Base-by-base conservation (phyloP, 1,284 basidiomycete genomes). In the Tilletia horrida region DNA sequence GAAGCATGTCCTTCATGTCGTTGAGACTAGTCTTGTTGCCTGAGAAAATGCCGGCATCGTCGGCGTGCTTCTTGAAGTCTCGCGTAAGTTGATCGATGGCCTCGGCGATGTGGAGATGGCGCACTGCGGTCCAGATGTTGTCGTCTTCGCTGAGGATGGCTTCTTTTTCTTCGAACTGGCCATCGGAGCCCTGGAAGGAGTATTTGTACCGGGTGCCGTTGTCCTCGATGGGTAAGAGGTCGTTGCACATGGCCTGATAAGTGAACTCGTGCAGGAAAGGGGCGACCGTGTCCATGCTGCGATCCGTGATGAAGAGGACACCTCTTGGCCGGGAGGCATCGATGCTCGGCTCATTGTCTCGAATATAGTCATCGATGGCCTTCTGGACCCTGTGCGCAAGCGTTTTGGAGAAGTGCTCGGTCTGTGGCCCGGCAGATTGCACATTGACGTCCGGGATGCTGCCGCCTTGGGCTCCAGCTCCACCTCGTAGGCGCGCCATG, bases 1-100 rank as follows among this genome's bases (percentile, higher is more conserved):
- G 96, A 52, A 99, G 86, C 95, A 98, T 97, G 79, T 98, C 95
- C 82, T 97, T 96, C 91, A 99, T 94, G 83, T 97, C 94, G 80
- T 93, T 94, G 67, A 99, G 84, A 76, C 88, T 94, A 62, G 90
- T 90, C 16, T 89, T 90, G 14, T 67, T 64, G n/a, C 71, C 70
- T 11, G 74, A 69, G 71, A 95, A 96, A 0, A 92, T 93, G 1
- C 91, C 92, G 80, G 97, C 91, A 76, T 97, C 93, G 76, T 90
- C 88, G 76, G 94, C 86, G 79, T 97, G 97, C 80, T 89, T 88
- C 81, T 92, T 92, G 83, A 98, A 97, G 83, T 97, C 92, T 13
- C 86, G 87, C 88, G 96, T 94, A 67, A 98, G 86, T 82, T 92
- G 93, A 84, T 97, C 93, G 76, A 97, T 95, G 2, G 93, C 92